Percentiles rank a stretch among this genome's conserved stretches.
These are phyloP conservation scores for Jacaranda copaia DNA, from an alignment of 257 asterid species.

Conservation along the genomic window DNA sequence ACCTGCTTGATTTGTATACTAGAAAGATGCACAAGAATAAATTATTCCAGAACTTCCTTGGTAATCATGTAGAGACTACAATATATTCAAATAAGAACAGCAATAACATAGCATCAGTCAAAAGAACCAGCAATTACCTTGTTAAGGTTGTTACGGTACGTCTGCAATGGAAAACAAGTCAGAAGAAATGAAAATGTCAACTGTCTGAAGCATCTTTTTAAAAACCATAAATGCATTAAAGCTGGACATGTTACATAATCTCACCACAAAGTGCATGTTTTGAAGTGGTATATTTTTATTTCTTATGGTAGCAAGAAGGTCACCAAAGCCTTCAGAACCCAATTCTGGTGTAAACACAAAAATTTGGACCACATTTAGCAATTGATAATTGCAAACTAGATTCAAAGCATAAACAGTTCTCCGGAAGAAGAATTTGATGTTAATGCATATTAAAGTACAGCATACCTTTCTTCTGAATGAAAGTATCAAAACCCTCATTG, in stretches of 20 bases:
- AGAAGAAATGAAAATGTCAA: constrained; percentile 40
- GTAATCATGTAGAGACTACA: constrained; percentile 8
- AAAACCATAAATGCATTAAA: constrained; percentile 33
- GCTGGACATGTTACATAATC: constrained; percentile 36
- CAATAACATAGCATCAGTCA: constrained; percentile 33
- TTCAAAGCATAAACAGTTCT: constrained; percentile 30
- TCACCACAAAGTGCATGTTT: constrained; percentile 99
- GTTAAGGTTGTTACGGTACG: constrained; percentile 95
- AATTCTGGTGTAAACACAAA: constrained; percentile 65
- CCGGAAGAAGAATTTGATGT: constrained; percentile 18
- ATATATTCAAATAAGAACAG: constrained; percentile 22
- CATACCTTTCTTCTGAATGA: constrained; percentile 78
- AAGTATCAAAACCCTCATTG: constrained; percentile 92
- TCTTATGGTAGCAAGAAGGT: constrained; percentile 86
- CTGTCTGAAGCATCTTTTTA: constrained; percentile 32
- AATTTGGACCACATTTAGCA: constrained; percentile 34
- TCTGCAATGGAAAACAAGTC: constrained; percentile 62
- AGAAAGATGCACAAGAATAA: constrained; percentile 8
- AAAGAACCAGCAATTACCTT: constrained; percentile 63
- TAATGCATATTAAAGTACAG: constrained; percentile 28
- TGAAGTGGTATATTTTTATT: constrained; percentile 84
- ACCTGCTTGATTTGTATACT: constrained; percentile 5
- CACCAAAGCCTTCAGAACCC: constrained; percentile 97
- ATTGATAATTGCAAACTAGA: constrained; percentile 32
- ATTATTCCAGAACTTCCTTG: neutral